Percentiles rank a stretch among this genome's conserved stretches.
These are phyloP conservation scores for Erythrobasidium hasegawianum DNA, from an alignment of 1,284 basidiomycete genomes.

Conservation along the genomic window DNA sequence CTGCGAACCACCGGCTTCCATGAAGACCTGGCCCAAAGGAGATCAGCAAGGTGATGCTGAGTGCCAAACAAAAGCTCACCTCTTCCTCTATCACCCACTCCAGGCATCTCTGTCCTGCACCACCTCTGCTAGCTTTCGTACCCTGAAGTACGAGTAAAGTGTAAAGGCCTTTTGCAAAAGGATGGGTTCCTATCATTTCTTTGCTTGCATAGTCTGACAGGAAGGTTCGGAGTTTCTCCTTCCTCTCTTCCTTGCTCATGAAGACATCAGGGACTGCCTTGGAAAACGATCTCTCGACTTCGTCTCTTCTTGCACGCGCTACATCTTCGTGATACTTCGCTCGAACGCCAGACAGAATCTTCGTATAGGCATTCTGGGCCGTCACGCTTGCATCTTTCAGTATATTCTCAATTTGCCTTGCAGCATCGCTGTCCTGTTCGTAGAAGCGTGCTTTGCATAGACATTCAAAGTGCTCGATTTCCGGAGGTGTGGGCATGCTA, in stretches of 20 bases:
- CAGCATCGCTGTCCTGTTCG: conserved; percentile 23
- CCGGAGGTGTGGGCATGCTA: conserved; percentile 29
- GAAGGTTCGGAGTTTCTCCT: conserved; percentile 12
- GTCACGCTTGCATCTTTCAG: conserved; percentile 19
- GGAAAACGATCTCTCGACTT: not conserved
- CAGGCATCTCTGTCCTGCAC: conserved; percentile 26
- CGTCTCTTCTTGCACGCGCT: conserved; percentile 4
- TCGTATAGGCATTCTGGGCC: conserved; percentile 27
- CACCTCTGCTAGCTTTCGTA: conserved; percentile 19
- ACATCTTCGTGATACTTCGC: conserved; percentile 31
- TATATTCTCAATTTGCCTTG: conserved; percentile 13
- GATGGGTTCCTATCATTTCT: conserved; percentile 34
- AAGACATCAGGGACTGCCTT: conserved; percentile 10
- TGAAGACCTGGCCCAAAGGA: conserved; percentile 10
- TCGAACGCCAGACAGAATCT: conserved; percentile 23
- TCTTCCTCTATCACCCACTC: conserved; percentile 33
- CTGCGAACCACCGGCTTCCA: conserved; percentile 25
- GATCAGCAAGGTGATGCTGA: not conserved
- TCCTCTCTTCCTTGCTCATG: conserved; percentile 12
- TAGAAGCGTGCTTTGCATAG: conserved; percentile 30
- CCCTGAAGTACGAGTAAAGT: conserved; percentile 25
- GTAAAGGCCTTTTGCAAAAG: conserved; percentile 30
- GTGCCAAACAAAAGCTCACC: not conserved
- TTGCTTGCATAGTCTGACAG: conserved; percentile 22
- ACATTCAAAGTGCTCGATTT: conserved; percentile 27